Base-by-base conservation (phyloP, 257 asterid species). In the Gardenia jasminoides region DNA sequence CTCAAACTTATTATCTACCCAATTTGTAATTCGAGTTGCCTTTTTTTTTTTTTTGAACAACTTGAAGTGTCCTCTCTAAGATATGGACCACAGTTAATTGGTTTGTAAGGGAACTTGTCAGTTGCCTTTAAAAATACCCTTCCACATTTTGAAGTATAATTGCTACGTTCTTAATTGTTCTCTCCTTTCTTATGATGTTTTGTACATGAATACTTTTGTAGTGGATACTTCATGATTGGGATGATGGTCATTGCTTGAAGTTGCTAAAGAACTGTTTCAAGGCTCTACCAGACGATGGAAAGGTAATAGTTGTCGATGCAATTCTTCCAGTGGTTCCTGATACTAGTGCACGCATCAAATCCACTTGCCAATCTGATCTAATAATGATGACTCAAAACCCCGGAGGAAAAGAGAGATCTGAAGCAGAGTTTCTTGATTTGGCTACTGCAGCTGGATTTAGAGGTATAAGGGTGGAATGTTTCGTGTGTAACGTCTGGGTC, bases 141-240 rank as follows among this genome's bases (percentile, higher is more conserved):
- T 15, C 11, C 20, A 15, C 15, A 50, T 1, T 3, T 12, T n/a
- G n/a, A n/a, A n/a, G n/a, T 15, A 17, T 16, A 17, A 52, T 17
- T 52, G 20, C 16, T 17, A 52, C 20, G 17, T 52, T 52, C 50
- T 52, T 52, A 15, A 12, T 48, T 10, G 56, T 16, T 48, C 16
- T 48, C 16, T 15, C 16, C 59, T 52, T 15, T 52, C 20, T 52
- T 17, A 52, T 16, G 17, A 52, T 13, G 7, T 3, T 13, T 52
- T 17, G 15, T 4, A 46, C 26, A 52, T n/a, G 28, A 54, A 56
- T 77, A 6, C 56, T 31, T 26, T 80, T 81, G n/a, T 56, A 84
- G 89, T 86, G 83, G 90, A 86, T 84, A 20, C 84, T 84, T 43
- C 90, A 86, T 44, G 85, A 86, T 65, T 86, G 88, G 90, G 82